Conservation (phyloP, 768 basidiomycete species). For the Tulasnella sp. region DNA sequence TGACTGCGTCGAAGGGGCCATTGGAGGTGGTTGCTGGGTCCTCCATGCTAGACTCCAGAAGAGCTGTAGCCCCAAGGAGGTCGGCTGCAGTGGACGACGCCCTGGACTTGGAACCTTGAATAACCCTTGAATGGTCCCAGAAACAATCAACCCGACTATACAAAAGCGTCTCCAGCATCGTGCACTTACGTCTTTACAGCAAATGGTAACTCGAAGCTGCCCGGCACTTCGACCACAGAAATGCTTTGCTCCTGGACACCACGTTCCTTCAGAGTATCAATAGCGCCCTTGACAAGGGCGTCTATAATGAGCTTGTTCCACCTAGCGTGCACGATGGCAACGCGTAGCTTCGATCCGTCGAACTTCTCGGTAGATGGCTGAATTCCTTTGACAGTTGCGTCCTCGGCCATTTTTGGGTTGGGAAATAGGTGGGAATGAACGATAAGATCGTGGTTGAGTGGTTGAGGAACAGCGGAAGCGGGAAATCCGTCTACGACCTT, state of each 20-base stretch:
- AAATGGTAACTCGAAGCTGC: constrained; percentile 91
- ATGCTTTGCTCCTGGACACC: constrained; percentile 93
- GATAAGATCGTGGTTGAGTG: background rate
- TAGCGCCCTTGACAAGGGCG: constrained; percentile 77
- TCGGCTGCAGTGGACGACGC: constrained; percentile 77
- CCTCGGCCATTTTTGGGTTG: constrained; percentile 23
- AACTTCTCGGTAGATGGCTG: constrained; percentile 59
- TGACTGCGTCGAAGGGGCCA: constrained; percentile 89
- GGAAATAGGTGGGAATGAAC: background rate
- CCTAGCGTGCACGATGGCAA: constrained; percentile 93
- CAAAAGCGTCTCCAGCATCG: background rate
- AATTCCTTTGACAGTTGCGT: constrained; percentile 75
- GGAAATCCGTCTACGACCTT: background rate
- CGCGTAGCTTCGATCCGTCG: constrained; percentile 80
- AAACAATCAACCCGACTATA: too few species aligned
- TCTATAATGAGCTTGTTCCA: constrained; percentile 93
- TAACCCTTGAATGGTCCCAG: constrained; percentile 59
- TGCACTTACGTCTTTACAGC: constrained; percentile 70
- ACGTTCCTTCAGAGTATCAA: constrained; percentile 75
- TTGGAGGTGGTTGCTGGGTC: constrained; percentile 53
- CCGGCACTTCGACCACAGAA: constrained; percentile 87
- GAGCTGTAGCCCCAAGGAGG: constrained; percentile 61
- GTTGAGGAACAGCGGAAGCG: background rate
- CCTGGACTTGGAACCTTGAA: constrained; percentile 84
- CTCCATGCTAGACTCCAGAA: constrained; percentile 55